A percentile compares a stretch with the other conserved stretches of the same genome.
Evolutionary conservation across 2,329 filamentous ascomycete genomes (phyloP).

Genomic region (Colletotrichum tabaci): DNA sequence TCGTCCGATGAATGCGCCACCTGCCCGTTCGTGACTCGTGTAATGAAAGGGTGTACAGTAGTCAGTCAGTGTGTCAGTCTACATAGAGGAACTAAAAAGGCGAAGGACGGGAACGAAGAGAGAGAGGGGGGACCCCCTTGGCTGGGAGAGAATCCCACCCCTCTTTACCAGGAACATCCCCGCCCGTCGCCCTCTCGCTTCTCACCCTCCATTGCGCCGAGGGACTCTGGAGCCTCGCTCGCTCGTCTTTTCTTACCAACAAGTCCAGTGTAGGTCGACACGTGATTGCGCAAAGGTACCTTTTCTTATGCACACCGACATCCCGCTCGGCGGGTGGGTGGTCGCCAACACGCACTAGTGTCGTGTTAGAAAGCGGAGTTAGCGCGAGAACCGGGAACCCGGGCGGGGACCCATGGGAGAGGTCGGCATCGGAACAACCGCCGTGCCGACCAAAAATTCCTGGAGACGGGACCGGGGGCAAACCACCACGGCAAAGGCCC

Average conservation of each 20-base stretch:
- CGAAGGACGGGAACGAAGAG: neutral
- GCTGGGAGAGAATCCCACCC: neutral
- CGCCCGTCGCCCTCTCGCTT: neutral
- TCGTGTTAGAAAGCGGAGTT: neutral
- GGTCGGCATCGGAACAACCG: constrained; percentile 9
- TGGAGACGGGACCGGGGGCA: constrained; percentile 1
- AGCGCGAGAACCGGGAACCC: constrained; percentile 3
- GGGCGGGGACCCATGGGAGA: neutral
- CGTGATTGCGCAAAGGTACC: neutral
- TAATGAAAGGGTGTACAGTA: no score
- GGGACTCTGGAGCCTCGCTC: neutral
- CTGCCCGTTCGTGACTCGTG: neutral
- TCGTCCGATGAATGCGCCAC: constrained; percentile 2
- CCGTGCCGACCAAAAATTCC: constrained; percentile 35
- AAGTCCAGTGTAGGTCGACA: neutral
- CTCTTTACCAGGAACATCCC: neutral
- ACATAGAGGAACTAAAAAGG: neutral
- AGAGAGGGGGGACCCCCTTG: neutral
- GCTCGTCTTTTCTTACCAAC: neutral
- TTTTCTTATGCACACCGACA: neutral
- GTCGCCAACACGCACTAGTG: neutral
- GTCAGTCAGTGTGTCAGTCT: no score
- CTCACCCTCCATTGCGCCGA: neutral
- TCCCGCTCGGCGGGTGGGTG: neutral
- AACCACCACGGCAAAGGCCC: neutral